Evolutionary conservation across 768 basidiomycete species (phyloP), one percentile per base, ranked within the genome.

Genomic region (Pisolithus albus): DNA sequence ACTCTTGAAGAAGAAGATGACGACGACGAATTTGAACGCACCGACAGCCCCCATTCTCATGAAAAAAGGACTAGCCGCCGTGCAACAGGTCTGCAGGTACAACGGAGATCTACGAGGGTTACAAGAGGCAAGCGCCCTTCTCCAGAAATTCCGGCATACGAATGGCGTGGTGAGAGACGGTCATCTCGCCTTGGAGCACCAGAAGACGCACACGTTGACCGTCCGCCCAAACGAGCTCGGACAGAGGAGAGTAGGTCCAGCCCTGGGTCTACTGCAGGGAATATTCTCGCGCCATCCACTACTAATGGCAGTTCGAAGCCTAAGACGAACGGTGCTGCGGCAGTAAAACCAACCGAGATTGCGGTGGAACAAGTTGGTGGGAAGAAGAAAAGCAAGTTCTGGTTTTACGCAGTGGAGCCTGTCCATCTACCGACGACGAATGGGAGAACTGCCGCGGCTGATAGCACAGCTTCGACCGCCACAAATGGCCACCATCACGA

Each of bases 351-450:
- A 13, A 82, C 74, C 34, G 88, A 92, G 62, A 72, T 82, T 40
- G 84, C 84, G n/a, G 56, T 88, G 63, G 88, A 88, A 52, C 78
- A 84, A 53, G 75, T 88, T 21, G 81, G 79, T 32, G 88, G 88
- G 54, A 88, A 84, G 72, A 91, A 88, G 72, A 83, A 78, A 66
- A 91, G 89, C 62, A 90, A 86, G 61, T 91, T 83, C 64, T 90
- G 89, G 88, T 84, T 86, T 41, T 92, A 92, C 56, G 89, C 89
- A 18, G 86, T 92, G 23, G 89, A 92, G 59, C 85, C 88, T 1
- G 60, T 78, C 41, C 66, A 76, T 7, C 72, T 68, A 23, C 56
- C 69, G 11, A 16, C 58, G 34, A 52, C 42, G 23, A 46, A 46
- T 28, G 46, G n/a, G 61, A 61, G 56, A 50, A 58, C 59, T 46